Percentiles rank a stretch among this genome's conserved stretches.
These are phyloP conservation scores for Leccinum rimulosum DNA, from an alignment of 768 basidiomycete genomes.

Conservation along the genomic window DNA sequence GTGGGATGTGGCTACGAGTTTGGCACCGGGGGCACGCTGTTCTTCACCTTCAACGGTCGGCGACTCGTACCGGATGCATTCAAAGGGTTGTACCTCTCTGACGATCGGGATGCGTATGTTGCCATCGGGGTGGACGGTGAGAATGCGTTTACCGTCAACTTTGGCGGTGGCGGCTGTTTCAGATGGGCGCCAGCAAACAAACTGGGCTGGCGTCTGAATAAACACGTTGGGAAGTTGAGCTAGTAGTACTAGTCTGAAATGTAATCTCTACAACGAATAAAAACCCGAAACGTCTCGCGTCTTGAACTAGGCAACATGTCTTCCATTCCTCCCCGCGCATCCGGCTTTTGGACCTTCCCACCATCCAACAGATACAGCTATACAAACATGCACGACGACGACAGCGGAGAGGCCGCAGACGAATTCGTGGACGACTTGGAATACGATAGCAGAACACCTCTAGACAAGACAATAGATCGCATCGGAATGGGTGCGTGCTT, in stretches of 20 bases:
- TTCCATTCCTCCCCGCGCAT: conserved; percentile 45
- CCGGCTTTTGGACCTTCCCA: conserved; percentile 46
- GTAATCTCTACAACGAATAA: background rate
- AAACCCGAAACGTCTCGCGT: conserved; percentile 1
- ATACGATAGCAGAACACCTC: conserved; percentile 50
- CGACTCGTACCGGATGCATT: conserved; percentile 47
- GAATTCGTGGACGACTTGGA: conserved; percentile 22
- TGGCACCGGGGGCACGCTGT: conserved; percentile 37
- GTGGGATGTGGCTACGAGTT: conserved; percentile 69
- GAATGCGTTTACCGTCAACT: conserved; percentile 58
- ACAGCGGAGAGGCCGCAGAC: conserved; percentile 27
- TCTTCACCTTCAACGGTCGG: conserved; percentile 60
- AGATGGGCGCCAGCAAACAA: conserved; percentile 64
- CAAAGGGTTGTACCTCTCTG: conserved; percentile 50
- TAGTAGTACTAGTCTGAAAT: background rate
- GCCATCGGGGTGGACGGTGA: conserved; percentile 47
- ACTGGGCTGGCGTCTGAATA: conserved; percentile 63
- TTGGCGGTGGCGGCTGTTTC: conserved; percentile 57
- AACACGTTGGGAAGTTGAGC: conserved; percentile 51
- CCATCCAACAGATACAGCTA: conserved; percentile 33
- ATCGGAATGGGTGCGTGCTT: conserved; percentile 78
- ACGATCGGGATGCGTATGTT: conserved; percentile 56
- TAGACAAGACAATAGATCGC: conserved; percentile 85
- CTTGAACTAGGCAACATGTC: conserved; percentile 29
- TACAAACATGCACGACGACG: conserved; percentile 38